A percentile compares a stretch with the other conserved stretches of the same genome.
phyloP scores from a whole-genome alignment of 169 alveolate genomes.

The Babesia microti region DNA sequence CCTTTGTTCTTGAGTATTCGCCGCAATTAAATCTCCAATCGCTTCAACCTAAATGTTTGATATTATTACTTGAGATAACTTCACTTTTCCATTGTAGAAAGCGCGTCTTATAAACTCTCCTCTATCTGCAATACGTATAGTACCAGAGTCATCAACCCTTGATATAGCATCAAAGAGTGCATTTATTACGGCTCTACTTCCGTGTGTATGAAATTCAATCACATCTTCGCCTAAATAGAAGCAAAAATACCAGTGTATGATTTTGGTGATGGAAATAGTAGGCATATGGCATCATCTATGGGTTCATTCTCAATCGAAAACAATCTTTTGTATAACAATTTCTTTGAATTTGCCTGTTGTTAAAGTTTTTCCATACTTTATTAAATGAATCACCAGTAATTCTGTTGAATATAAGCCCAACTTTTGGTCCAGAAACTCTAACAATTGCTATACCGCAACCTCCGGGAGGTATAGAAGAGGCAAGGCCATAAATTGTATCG shows the following conservation, averaged over 20 bases:
- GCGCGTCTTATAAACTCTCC: conserved; percentile 65
- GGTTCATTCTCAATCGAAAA: conserved; percentile 2
- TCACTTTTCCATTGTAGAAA: conserved; percentile 43
- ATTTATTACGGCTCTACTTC: conserved; percentile 42
- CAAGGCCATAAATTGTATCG: conserved; percentile 37
- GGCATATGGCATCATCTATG: conserved; percentile 30
- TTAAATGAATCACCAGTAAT: no score
- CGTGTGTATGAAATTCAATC: conserved; percentile 62
- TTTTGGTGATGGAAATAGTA: conserved; percentile 43
- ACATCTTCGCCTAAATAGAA: conserved; percentile 53
- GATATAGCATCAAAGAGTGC: conserved; percentile 37
- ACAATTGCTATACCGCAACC: conserved; percentile 47
- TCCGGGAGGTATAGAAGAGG: conserved; percentile 38
- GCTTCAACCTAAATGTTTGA: conserved; percentile 24
- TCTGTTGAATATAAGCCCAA: conserved; percentile 11
- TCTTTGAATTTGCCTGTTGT: conserved; percentile 13
- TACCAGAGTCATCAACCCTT: neutral
- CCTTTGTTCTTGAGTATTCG: conserved; percentile 15
- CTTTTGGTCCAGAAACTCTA: conserved; percentile 32
- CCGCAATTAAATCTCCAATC: conserved; percentile 25
- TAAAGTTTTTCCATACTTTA: no score
- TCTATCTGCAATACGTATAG: conserved; percentile 15
- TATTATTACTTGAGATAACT: conserved; percentile 38
- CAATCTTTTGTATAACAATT: conserved; percentile 13
- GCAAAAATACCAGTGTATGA: conserved; percentile 43